Conservation (phyloP, 352 stramenopile species). For the Elongisporangium anandrum region DNA sequence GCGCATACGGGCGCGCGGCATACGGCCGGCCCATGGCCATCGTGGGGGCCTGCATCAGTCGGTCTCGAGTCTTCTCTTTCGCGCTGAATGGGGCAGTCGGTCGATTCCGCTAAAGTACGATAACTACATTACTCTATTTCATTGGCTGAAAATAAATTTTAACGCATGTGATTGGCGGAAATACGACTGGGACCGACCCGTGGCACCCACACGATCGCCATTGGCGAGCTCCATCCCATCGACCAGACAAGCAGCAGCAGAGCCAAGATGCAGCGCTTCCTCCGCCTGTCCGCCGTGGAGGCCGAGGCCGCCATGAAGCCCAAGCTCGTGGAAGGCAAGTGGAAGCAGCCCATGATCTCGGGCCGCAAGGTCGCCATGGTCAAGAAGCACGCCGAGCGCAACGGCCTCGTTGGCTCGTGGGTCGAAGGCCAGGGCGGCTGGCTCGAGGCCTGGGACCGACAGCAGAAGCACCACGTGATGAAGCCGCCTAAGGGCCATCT, state of each 20-base stretch:
- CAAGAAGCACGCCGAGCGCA: slow-evolving; percentile 76
- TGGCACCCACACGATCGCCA: neutral
- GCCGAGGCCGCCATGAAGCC: slow-evolving; percentile 79
- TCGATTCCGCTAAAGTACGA: slow-evolving; percentile 17
- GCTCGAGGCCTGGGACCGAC: slow-evolving; percentile 69
- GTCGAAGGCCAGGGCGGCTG: slow-evolving; percentile 76
- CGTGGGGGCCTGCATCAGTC: slow-evolving; percentile 13
- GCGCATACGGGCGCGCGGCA: slow-evolving; percentile 15
- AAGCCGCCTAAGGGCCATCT: slow-evolving; percentile 75
- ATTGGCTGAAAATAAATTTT: slow-evolving; percentile 19
- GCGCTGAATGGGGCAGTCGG: neutral
- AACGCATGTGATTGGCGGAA: slow-evolving; percentile 19
- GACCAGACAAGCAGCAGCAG: slow-evolving; percentile 11
- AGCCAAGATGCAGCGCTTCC: slow-evolving; percentile 58
- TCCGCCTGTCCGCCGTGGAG: slow-evolving; percentile 66
- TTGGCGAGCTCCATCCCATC: slow-evolving; percentile 3
- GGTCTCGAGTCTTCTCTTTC: slow-evolving; percentile 1
- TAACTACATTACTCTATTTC: slow-evolving; percentile 1
- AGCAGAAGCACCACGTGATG: slow-evolving; percentile 86
- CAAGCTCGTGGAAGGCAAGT: slow-evolving; percentile 75
- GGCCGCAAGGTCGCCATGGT: slow-evolving; percentile 76
- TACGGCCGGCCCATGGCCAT: slow-evolving; percentile 27
- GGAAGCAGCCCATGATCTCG: slow-evolving; percentile 78
- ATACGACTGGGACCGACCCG: slow-evolving; percentile 3
- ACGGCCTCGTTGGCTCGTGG: slow-evolving; percentile 72